phyloP scores from a whole-genome alignment of 306 rosid genomes.

The Citrullus colocynthis region DNA sequence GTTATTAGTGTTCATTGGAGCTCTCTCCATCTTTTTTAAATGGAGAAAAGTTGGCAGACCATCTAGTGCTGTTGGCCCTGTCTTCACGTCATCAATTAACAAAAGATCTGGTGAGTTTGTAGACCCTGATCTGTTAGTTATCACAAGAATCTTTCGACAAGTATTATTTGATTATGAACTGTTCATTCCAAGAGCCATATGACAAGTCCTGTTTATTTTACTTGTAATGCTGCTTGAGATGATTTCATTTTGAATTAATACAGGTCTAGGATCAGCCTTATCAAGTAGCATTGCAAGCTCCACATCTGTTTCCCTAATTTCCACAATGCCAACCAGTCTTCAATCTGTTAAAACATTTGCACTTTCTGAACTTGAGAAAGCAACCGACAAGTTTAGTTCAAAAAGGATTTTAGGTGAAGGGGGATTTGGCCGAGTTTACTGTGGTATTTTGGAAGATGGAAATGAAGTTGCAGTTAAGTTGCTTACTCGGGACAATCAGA shows the following conservation, averaged over 20 bases:
- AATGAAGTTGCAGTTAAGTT: conserved; percentile 82
- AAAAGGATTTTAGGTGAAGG: conserved; percentile 85
- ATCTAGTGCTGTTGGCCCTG: conserved; percentile 54
- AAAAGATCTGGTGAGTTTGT: conserved; percentile 61
- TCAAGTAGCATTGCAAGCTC: conserved; percentile 77
- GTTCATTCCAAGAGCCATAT: neutral
- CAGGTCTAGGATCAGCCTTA: conserved; percentile 58
- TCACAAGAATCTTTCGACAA: neutral
- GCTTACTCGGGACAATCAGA: conserved; percentile 57
- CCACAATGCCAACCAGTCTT: conserved; percentile 57
- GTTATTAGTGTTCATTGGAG: conserved; percentile 53
- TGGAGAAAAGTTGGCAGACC: conserved; percentile 65
- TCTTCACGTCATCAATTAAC: conserved; percentile 39
- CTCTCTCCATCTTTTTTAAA: conserved; percentile 36
- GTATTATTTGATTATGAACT: neutral
- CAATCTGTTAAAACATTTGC: conserved; percentile 69
- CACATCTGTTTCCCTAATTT: conserved; percentile 54
- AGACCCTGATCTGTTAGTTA: neutral
- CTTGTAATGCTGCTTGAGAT: neutral
- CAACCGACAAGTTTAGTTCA: conserved; percentile 68
- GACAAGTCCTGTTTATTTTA: neutral
- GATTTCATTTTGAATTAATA: conserved; percentile 13
- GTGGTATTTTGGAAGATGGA: conserved; percentile 71
- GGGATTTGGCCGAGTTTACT: conserved; percentile 90
- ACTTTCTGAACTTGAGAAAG: conserved; percentile 72